phyloP scores from a whole-genome alignment of 139 green algal species.

The Haematococcus lacustris region DNA sequence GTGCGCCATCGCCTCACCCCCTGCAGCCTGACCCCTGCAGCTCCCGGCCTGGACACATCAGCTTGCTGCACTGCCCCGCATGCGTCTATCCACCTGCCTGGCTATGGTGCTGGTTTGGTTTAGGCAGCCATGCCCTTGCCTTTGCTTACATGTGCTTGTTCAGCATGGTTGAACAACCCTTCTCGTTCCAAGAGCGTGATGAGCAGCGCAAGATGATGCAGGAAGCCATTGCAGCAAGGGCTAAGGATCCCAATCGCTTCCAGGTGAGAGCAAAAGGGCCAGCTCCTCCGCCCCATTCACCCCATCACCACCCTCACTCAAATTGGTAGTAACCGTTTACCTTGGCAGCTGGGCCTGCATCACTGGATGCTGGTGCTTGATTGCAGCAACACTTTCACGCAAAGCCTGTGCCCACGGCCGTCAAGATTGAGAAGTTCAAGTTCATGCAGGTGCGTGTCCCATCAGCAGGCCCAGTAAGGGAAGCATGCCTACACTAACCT shows the following conservation, averaged over 20 bases:
- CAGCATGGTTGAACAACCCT: slow-evolving; percentile 40
- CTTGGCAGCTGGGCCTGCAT: not conserved
- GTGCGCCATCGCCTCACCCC: not conserved
- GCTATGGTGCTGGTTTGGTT: no score
- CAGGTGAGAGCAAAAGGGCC: slow-evolving; percentile 9
- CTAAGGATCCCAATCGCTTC: slow-evolving; percentile 44
- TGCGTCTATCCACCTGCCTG: no score
- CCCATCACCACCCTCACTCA: not conserved
- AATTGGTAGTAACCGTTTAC: not conserved
- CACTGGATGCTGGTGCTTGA: not conserved
- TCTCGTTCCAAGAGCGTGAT: slow-evolving; percentile 43
- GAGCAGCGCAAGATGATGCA: slow-evolving; percentile 15
- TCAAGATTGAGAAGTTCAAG: slow-evolving; percentile 18
- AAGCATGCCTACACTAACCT: no score
- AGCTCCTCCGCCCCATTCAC: not conserved
- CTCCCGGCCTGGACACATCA: no score
- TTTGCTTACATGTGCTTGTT: no score
- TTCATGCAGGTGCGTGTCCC: slow-evolving; percentile 23
- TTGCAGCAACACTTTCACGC: slow-evolving; percentile 23
- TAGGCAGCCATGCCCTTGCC: no score
- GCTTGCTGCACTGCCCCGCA: not conserved
- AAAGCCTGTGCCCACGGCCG: slow-evolving; percentile 12
- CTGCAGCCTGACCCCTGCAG: no score
- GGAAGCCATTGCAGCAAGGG: slow-evolving; percentile 11
- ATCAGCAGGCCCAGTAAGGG: no score